Evolutionary conservation across 371 early-diverging fungal genomes (phyloP).

Genomic region (Mucor indicus): DNA sequence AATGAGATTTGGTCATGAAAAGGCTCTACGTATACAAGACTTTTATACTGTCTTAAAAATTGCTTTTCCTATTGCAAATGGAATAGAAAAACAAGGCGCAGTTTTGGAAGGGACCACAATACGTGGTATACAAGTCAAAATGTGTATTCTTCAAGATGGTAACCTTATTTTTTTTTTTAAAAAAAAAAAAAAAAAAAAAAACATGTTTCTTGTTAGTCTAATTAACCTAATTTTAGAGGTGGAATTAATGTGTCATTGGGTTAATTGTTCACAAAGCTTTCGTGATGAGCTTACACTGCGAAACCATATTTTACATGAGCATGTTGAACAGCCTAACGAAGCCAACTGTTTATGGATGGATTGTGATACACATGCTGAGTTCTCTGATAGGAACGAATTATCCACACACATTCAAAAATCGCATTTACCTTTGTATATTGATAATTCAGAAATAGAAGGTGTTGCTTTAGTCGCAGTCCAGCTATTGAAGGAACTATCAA

Average conservation of each 20-base stretch:
- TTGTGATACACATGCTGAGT: conserved; percentile 17
- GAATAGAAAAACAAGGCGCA: conserved; percentile 1
- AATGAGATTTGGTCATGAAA: conserved; percentile 29
- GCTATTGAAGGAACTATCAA: conserved; percentile 60
- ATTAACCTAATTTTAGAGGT: conserved; percentile 12
- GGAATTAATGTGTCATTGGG: conserved; percentile 51
- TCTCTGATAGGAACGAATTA: conserved; percentile 11
- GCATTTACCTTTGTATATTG: conserved; percentile 29
- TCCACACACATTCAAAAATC: conserved; percentile 12
- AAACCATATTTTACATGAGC: conserved; percentile 51
- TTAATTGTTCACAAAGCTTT: conserved; percentile 45
- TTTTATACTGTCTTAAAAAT: conserved; percentile 37
- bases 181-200: too few species aligned
- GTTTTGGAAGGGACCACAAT: conserved; percentile 19
- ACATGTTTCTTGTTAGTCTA: conserved; percentile 7
- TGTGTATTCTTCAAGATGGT: conserved; percentile 29
- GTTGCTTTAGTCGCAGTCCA: conserved; percentile 65
- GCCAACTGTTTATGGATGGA: conserved; percentile 46
- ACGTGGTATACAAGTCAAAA: conserved; percentile 28
- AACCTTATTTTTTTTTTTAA: too few species aligned
- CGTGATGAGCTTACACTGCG: conserved; percentile 42
- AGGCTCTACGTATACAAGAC: conserved; percentile 25
- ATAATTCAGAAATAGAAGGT: conserved; percentile 40
- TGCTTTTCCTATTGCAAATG: conserved; percentile 24
- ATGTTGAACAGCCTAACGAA: conserved; percentile 19